Conservation (phyloP, 176 grass and related monocot genomes). For the Pontederia paniculata region DNA sequence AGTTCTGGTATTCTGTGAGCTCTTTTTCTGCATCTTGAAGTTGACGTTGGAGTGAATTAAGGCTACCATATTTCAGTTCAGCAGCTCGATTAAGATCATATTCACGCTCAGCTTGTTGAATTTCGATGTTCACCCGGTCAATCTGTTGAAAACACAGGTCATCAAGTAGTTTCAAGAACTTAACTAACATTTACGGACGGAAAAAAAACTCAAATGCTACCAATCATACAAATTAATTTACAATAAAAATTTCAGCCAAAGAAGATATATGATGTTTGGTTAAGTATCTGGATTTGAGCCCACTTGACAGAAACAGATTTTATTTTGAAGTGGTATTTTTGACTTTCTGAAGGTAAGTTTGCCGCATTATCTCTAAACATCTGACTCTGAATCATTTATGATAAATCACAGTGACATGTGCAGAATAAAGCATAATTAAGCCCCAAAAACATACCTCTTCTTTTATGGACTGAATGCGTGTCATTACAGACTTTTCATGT, state of each 20-base stretch:
- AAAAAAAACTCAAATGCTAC: too few species aligned
- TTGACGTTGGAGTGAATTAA: constrained; percentile 90
- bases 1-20: constrained; percentile 83
- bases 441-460: constrained; percentile 65
- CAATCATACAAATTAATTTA: too few species aligned
- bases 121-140: constrained; percentile 96
- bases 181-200: too few species aligned
- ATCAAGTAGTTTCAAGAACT: constrained; percentile 20
- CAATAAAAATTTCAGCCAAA: too few species aligned
- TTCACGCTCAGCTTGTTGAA: constrained; percentile 91
- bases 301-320: too few species aligned
- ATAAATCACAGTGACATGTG: too few species aligned
- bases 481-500: constrained; percentile 83
- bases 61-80: constrained; percentile 94
- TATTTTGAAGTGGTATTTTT: too few species aligned
- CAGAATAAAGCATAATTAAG: too few species aligned
- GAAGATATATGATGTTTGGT: too few species aligned
- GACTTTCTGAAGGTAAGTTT: background rate
- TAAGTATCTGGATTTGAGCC: too few species aligned
- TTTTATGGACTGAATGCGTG: constrained; percentile 90
- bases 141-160: constrained; percentile 41
- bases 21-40: constrained; percentile 74
- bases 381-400: too few species aligned
- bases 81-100: constrained; percentile 97
- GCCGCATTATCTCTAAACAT: background rate